A percentile compares a stretch with the other conserved stretches of the same genome.
Conservation (phyloP, 805 yeast genomes). For the Candida ovalis region DNA sequence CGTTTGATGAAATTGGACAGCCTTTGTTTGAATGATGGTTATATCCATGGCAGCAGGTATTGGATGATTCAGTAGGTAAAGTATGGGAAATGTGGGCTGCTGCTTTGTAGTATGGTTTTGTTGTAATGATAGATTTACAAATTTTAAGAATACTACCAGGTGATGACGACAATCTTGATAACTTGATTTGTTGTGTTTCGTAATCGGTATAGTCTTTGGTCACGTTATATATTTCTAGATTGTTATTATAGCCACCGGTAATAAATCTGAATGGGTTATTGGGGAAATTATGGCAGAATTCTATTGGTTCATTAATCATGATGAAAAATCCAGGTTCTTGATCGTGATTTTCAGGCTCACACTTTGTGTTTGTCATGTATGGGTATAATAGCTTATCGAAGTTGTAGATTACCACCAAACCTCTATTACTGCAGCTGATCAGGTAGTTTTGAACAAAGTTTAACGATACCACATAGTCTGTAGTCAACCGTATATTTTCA, state of each 20-base stretch:
- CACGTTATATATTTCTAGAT: slow-evolving; percentile 19
- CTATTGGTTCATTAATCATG: slow-evolving; percentile 20
- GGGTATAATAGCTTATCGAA: slow-evolving; percentile 8
- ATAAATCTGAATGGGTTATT: slow-evolving; percentile 16
- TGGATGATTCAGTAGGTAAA: neutral
- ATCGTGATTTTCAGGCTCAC: neutral
- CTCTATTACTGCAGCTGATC: slow-evolving; percentile 24
- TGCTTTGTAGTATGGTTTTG: slow-evolving; percentile 22
- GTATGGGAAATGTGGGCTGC: slow-evolving; percentile 1
- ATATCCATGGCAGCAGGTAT: neutral
- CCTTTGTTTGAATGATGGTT: slow-evolving; percentile 6
- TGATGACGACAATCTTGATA: neutral
- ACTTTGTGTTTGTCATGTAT: slow-evolving; percentile 2
- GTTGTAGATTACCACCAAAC: slow-evolving; percentile 20
- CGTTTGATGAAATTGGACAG: slow-evolving; percentile 3
- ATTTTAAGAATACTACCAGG: slow-evolving; percentile 11
- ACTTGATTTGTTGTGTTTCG: slow-evolving; percentile 3
- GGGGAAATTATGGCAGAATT: slow-evolving; percentile 15
- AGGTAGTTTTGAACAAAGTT: slow-evolving; percentile 14
- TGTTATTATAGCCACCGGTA: slow-evolving; percentile 23
- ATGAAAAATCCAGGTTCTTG: slow-evolving; percentile 13
- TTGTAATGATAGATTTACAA: slow-evolving; percentile 17
- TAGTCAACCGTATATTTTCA: slow-evolving; percentile 13
- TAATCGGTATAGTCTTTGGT: slow-evolving; percentile 10
- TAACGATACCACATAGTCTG: slow-evolving; percentile 22